phyloP scores from a whole-genome alignment of 2,329 filamentous ascomycete genomes.

The Aspergillus sojae region DNA sequence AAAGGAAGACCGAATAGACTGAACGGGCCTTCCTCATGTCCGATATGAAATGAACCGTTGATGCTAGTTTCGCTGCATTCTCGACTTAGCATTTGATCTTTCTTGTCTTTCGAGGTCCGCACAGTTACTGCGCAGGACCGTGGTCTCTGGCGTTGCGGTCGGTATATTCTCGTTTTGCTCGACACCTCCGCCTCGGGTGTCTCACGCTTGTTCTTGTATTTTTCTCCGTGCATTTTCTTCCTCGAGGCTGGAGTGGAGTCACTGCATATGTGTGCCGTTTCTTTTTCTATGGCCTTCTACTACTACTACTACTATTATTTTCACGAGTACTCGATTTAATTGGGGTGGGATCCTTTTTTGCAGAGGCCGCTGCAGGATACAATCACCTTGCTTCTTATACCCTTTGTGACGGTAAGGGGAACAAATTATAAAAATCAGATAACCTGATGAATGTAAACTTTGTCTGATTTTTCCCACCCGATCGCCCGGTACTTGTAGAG shows the following conservation, averaged over 20 bases:
- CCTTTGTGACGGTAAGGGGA: constrained; percentile 3
- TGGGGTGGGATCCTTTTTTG: not conserved
- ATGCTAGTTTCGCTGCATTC: not conserved
- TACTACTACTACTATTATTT: constrained; percentile 9
- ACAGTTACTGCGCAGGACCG: constrained; percentile 28
- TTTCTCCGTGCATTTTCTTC: constrained; percentile 7
- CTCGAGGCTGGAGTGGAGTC: not conserved
- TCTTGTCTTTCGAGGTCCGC: constrained; percentile 15
- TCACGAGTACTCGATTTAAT: constrained; percentile 9
- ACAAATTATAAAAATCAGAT: not conserved
- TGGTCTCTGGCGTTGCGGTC: constrained; percentile 29
- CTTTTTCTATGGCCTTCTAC: not conserved
- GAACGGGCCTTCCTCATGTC: constrained; percentile 12
- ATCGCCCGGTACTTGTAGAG: not conserved
- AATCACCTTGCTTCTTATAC: constrained; percentile 2
- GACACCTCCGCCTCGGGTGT: not conserved
- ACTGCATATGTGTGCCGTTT: constrained; percentile 4
- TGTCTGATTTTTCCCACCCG: not conserved
- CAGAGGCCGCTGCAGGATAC: not conserved
- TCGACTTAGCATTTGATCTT: constrained; percentile 2
- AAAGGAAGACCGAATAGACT: constrained; percentile 42
- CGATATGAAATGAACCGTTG: not conserved
- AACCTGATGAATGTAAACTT: not conserved
- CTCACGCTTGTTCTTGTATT: not conserved
- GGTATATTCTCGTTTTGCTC: constrained; percentile 1